Evolutionary conservation across 129 eudicot genomes (phyloP), one percentile per base, ranked within the genome.

Genomic region (Glebionis coronaria): DNA sequence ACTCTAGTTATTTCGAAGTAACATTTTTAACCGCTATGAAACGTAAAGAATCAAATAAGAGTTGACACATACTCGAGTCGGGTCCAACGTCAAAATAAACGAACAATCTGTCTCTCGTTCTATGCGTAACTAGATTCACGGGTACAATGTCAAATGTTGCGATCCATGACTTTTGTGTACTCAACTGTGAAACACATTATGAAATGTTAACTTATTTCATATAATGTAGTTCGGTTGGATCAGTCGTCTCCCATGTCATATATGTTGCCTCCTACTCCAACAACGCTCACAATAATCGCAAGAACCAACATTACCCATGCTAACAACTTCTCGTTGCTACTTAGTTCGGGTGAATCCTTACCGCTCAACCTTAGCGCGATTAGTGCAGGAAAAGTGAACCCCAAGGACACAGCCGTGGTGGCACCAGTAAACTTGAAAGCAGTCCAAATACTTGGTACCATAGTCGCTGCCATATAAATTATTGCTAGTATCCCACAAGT

Each of bases 401-500:
- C 97, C 66, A 91, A 76, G 1, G 97, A 83, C 9, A 91, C 95
- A 0, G 97, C 96, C 7, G 97, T 88, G 4, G 96, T 88, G 13
- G 96, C 97, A 40, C 97, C 97, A 3, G 97, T 91, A 61, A 91
- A 81, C 73, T 91, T 91, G 71, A 91, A 91, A 13, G 97, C 97
- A 1, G 88, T 88, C 97, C 97, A 91, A 35, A 91, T 91, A 40
- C 74, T 91, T 4, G 96, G 97, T 44, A 88, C 76, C 87, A 85
- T 63, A 0, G 92, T 85, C 9, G 96, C 85, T 9, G 82, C 94
- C 28, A 78, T 9, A 49, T 79, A 91, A 2, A 78, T 68, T 52
- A 88, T 63, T 11, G 3, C 65, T 40, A 91, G 68, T 12, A 91
- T 80, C 55, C 71, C 82, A 5, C 61, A 47, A 9, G 96, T 91